Conservation (phyloP, 2,329 filamentous ascomycete genomes). For the Trichoderma aggressivum region DNA sequence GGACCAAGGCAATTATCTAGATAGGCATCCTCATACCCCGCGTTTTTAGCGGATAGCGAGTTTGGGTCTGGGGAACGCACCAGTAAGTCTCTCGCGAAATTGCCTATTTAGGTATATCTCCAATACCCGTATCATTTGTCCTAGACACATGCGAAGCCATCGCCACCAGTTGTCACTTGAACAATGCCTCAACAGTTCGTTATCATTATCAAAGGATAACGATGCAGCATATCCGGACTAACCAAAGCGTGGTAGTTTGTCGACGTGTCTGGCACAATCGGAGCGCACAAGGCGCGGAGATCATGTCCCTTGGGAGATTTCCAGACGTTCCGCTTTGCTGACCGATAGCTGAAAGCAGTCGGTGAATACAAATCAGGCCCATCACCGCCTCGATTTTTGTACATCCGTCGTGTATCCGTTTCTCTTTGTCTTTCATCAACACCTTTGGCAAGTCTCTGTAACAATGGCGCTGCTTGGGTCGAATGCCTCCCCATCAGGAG, state of each 20-base stretch:
- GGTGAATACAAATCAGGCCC: slow-evolving; percentile 13
- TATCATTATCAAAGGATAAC: background rate
- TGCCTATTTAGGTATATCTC: background rate
- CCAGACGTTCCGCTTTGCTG: background rate
- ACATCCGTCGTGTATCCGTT: background rate
- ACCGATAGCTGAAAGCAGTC: background rate
- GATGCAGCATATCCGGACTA: background rate
- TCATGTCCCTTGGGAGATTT: slow-evolving; percentile 4
- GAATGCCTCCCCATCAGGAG: background rate
- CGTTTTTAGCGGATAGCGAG: background rate
- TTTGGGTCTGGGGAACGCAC: background rate
- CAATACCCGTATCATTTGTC: background rate
- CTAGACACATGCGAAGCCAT: background rate
- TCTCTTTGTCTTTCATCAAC: background rate
- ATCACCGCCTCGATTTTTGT: background rate
- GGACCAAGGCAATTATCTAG: background rate
- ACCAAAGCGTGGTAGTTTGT: background rate
- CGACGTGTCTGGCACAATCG: slow-evolving; percentile 1
- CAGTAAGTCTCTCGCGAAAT: background rate
- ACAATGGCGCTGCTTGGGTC: background rate
- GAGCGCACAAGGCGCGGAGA: background rate
- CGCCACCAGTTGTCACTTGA: background rate
- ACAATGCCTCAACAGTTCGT: background rate
- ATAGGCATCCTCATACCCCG: slow-evolving; percentile 2
- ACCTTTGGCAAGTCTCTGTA: background rate